phyloP scores from a whole-genome alignment of 2,329 filamentous ascomycete genomes.

The Fusarium xyrophilum region DNA sequence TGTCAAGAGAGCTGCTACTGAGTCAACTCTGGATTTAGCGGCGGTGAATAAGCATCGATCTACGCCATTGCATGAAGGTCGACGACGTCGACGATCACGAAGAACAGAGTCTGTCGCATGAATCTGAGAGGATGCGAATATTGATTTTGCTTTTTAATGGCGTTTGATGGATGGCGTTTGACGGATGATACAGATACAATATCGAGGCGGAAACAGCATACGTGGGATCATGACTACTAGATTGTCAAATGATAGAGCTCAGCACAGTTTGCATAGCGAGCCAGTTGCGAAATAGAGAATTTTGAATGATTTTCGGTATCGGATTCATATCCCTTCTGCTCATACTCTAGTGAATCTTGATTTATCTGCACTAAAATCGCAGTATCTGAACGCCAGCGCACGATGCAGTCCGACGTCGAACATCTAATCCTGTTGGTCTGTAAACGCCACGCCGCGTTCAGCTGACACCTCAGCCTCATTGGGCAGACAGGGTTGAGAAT shows the following conservation, averaged over 20 bases:
- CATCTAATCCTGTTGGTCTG: accelerated
- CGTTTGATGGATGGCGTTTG: constrained; percentile 1
- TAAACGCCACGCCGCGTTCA: not conserved
- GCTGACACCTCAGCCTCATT: not conserved
- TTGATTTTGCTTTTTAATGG: not conserved
- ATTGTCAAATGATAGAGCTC: constrained; percentile 3
- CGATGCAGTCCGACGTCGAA: not conserved
- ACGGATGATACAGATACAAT: not conserved
- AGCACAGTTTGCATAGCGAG: not conserved
- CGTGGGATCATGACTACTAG: constrained; percentile 4
- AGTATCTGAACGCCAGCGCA: too few species aligned
- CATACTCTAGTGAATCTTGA: too few species aligned
- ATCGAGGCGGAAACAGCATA: constrained; percentile 4
- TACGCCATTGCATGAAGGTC: constrained; percentile 17
- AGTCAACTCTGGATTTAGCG: constrained; percentile 8
- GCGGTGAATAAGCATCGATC: constrained; percentile 19
- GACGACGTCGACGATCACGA: constrained; percentile 9
- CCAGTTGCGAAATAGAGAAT: not conserved
- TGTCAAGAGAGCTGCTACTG: constrained; percentile 3
- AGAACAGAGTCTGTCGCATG: not conserved
- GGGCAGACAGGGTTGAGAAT: not conserved
- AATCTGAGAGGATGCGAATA: not conserved
- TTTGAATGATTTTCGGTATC: not conserved
- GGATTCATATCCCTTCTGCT: too few species aligned
- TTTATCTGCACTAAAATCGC: too few species aligned